phyloP scores from a whole-genome alignment of 495 filamentous ascomycete genomes.

The Cryomyces minteri region DNA sequence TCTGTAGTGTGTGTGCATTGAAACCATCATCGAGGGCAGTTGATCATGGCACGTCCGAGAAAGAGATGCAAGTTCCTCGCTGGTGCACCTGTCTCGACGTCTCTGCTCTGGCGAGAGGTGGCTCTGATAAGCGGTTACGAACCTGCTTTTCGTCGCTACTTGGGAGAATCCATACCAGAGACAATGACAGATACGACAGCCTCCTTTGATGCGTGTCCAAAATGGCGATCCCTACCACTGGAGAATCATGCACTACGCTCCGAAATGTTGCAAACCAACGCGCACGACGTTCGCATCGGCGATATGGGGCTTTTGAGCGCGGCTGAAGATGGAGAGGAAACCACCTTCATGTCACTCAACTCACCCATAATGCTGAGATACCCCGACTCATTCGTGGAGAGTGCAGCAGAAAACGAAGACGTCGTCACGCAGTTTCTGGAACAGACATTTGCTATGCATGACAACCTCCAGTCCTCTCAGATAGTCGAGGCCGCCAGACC shows the following conservation, averaged over 20 bases:
- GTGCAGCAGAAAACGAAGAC: neutral
- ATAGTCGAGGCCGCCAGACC: constrained; percentile 8
- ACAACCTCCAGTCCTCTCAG: constrained; percentile 33
- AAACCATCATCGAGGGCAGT: no score
- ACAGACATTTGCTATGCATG: constrained; percentile 49
- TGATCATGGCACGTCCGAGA: neutral
- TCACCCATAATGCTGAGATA: neutral
- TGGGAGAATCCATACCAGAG: neutral
- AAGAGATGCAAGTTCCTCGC: constrained; percentile 27
- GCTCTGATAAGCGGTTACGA: constrained; percentile 25
- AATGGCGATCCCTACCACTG: neutral
- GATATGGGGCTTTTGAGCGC: neutral
- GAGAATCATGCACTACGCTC: neutral
- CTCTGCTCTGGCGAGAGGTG: constrained; percentile 35
- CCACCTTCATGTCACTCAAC: neutral
- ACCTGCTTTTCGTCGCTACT: neutral
- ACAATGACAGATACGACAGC: neutral
- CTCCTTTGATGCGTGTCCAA: neutral
- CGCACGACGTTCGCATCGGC: neutral
- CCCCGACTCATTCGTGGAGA: neutral
- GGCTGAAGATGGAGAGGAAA: neutral
- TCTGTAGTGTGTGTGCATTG: no score
- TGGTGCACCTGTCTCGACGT: constrained; percentile 37
- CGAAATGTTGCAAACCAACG: neutral
- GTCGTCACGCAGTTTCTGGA: constrained; percentile 35